A percentile compares a stretch with the other conserved stretches of the same genome.
phyloP scores from a whole-genome alignment of 164 flowering plant species.

The Chimonanthus praecox region DNA sequence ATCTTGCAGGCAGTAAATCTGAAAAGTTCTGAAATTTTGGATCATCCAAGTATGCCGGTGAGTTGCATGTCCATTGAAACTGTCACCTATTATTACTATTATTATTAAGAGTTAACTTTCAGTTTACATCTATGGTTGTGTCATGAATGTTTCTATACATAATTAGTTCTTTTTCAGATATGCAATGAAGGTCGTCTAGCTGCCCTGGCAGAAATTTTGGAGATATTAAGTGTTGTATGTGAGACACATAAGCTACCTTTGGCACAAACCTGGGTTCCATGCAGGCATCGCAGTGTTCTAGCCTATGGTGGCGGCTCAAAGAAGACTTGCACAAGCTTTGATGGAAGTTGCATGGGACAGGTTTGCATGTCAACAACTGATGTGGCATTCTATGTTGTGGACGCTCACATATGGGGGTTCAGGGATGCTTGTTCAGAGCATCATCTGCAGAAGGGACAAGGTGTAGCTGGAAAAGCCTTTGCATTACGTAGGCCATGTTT shows the following conservation, averaged over 20 bases:
- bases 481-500: conserved; percentile 52
- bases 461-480: conserved; percentile 90
- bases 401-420: conserved; percentile 92
- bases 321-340: conserved; percentile 87
- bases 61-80: conserved; percentile 10
- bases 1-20: conserved; percentile 87
- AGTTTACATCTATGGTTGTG: too few relatives aligned
- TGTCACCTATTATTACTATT: not conserved
- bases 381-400: conserved; percentile 79
- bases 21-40: conserved; percentile 82
- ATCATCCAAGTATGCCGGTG: conserved; percentile 67
- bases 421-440: conserved; percentile 96
- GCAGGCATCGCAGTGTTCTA: conserved; percentile 79
- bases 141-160: not conserved
- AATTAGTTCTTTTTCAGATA: conserved; percentile 42
- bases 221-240: conserved; percentile 74
- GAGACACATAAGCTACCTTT: conserved; percentile 86
- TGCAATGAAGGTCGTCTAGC: conserved; percentile 87
- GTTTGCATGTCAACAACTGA: conserved; percentile 96
- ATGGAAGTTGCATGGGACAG: conserved; percentile 91
- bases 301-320: conserved; percentile 79
- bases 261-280: conserved; percentile 99
- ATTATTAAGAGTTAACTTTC: not conserved
- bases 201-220: conserved; percentile 85
- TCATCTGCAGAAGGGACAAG: conserved; percentile 89